phyloP scores from a whole-genome alignment of 441 rosid species.

The Populus tomentosa region DNA sequence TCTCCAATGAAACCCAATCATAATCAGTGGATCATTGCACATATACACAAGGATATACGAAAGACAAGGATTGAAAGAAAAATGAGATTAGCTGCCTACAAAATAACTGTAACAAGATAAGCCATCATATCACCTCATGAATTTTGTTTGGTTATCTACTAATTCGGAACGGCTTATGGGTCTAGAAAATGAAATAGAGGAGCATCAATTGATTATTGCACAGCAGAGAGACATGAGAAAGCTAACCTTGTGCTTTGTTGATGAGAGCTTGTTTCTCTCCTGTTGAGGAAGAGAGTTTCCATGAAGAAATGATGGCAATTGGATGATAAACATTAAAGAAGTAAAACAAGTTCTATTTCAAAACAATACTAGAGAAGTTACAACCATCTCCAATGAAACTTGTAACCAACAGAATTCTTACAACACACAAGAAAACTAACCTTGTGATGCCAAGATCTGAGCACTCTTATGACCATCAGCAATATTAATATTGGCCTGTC shows the following conservation, averaged over 20 bases:
- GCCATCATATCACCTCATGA: background rate
- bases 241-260: slow-evolving; percentile 66
- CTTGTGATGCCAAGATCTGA: slow-evolving; percentile 61
- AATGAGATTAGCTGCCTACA: background rate
- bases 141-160: background rate
- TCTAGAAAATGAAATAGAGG: background rate
- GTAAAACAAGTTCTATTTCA: background rate
- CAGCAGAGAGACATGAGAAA: background rate
- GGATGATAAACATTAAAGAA: background rate
- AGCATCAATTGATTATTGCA: background rate
- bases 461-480: slow-evolving; percentile 79
- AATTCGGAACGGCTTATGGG: background rate
- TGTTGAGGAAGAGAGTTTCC: background rate
- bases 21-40: background rate
- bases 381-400: no score
- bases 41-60: background rate
- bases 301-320: background rate
- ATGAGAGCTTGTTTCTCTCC: slow-evolving; percentile 55
- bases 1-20: background rate
- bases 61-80: background rate
- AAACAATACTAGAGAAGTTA: no score
- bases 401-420: no score
- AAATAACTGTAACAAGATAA: background rate
- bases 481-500: slow-evolving; percentile 79
- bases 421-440: slow-evolving; percentile 4